Evolutionary conservation across 1,139 yeast genomes (phyloP).

Genomic region (Kurtzmaniella quercitrusa): DNA sequence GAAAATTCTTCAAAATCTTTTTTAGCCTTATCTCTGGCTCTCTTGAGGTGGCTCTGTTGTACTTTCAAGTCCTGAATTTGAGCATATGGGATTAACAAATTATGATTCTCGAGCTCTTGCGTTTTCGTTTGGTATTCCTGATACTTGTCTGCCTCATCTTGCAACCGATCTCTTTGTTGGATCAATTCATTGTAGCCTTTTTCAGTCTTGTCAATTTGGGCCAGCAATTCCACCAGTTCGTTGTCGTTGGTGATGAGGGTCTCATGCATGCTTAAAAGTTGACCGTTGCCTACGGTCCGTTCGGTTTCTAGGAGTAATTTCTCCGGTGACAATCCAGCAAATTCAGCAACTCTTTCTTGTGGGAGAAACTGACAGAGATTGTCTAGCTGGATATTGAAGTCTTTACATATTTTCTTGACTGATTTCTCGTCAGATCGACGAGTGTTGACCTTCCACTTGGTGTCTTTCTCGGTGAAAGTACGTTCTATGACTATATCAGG

Average conservation of each 20-base stretch:
- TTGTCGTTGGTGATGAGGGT: constrained; percentile 51
- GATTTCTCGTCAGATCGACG: constrained; percentile 35
- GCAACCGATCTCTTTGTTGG: constrained; percentile 27
- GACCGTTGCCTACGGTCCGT: constrained; percentile 68
- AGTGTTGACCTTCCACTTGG: constrained; percentile 61
- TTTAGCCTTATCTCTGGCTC: constrained; percentile 38
- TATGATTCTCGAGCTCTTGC: constrained; percentile 44
- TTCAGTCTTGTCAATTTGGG: constrained; percentile 26
- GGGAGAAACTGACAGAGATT: constrained; percentile 93
- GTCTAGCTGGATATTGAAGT: constrained; percentile 76
- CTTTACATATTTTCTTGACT: constrained; percentile 42
- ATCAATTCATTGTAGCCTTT: constrained; percentile 25
- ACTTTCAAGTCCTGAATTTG: constrained; percentile 50
- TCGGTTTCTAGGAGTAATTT: constrained; percentile 74
- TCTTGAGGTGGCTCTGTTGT: constrained; percentile 37
- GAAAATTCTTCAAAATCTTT: constrained; percentile 26
- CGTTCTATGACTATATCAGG: constrained; percentile 33
- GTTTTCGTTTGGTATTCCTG: constrained; percentile 38
- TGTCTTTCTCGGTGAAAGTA: constrained; percentile 37
- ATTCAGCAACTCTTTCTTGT: constrained; percentile 92
- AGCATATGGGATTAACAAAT: constrained; percentile 58
- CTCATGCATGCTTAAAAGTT: constrained; percentile 55
- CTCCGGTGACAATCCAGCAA: constrained; percentile 78
- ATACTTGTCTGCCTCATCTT: constrained; percentile 36
- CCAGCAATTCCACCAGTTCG: constrained; percentile 22